Conservation (phyloP, 768 basidiomycete genomes). For the Rhodotorula babjevae region DNA sequence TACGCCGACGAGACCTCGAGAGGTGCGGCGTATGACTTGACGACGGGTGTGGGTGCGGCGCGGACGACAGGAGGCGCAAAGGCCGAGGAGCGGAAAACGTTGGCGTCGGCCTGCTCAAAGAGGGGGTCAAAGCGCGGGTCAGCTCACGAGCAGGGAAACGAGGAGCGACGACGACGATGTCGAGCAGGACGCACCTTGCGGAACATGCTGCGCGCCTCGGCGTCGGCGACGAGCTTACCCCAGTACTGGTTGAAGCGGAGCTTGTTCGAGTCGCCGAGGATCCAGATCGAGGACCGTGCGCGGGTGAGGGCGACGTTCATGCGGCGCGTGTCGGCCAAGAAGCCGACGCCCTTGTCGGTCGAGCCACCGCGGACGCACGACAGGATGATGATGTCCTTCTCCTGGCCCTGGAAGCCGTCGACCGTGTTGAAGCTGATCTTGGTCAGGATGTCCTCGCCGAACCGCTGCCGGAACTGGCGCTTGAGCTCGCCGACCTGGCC, state of each 20-base stretch:
- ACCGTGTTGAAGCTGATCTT: conserved; percentile 93
- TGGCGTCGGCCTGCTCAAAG: conserved; percentile 19
- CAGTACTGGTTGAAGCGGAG: conserved; percentile 56
- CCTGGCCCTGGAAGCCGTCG: conserved; percentile 95
- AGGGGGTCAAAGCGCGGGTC: background rate
- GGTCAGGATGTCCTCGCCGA: conserved; percentile 64
- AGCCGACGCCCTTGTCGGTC: conserved; percentile 70
- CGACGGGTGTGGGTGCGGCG: background rate
- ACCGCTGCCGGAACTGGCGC: conserved; percentile 62
- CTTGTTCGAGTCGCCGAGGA: conserved; percentile 84
- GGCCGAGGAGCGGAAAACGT: conserved; percentile 23
- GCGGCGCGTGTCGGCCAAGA: conserved; percentile 70
- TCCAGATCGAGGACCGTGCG: conserved; percentile 86
- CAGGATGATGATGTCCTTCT: conserved; percentile 95
- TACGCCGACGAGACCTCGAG: conserved; percentile 23
- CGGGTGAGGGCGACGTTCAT: conserved; percentile 99
- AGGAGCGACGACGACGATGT: too few species aligned
- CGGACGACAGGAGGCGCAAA: conserved; percentile 22
- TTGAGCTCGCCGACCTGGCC: conserved; percentile 77
- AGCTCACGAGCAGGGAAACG: background rate
- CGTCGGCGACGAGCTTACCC: conserved; percentile 40
- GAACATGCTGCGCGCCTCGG: conserved; percentile 30
- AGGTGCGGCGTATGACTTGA: conserved; percentile 14
- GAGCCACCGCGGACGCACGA: conserved; percentile 93
- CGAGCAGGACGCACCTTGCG: conserved; percentile 14